phyloP scores from a whole-genome alignment of 495 filamentous ascomycete genomes.

The Apodospora peruviana region DNA sequence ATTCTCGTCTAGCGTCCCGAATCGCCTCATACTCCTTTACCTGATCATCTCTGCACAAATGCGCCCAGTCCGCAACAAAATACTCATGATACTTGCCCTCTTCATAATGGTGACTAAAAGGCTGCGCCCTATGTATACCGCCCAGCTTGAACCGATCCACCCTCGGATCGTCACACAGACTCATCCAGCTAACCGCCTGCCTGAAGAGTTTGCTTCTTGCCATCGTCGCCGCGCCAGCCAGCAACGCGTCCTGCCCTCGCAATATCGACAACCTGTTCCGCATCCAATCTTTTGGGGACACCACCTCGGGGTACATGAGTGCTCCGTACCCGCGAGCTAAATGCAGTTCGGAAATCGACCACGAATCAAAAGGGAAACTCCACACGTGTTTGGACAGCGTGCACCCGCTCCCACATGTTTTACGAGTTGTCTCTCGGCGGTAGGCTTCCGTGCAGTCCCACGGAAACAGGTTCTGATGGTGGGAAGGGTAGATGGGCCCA shows the following conservation, averaged over 20 bases:
- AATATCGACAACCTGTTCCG: slow-evolving; percentile 30
- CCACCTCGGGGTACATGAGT: slow-evolving; percentile 20
- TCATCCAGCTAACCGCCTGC: slow-evolving; percentile 20
- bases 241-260: slow-evolving; percentile 22
- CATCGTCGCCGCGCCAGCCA: slow-evolving; percentile 30
- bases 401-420: slow-evolving; percentile 31
- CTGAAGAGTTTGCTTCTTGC: slow-evolving; percentile 18
- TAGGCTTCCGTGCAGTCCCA: slow-evolving; percentile 45
- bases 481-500: slow-evolving; percentile 25
- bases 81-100: slow-evolving; percentile 23
- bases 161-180: slow-evolving; percentile 9
- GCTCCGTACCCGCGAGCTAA: slow-evolving; percentile 23
- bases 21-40: slow-evolving; percentile 20
- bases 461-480: slow-evolving; percentile 35
- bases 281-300: slow-evolving; percentile 17
- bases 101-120: slow-evolving; percentile 34
- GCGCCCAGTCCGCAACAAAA: slow-evolving; percentile 30
- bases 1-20: too few relatives aligned
- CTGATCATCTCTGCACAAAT: slow-evolving; percentile 8
- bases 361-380: slow-evolving; percentile 43
- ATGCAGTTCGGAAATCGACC: slow-evolving; percentile 32
- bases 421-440: slow-evolving; percentile 23
- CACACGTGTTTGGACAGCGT: slow-evolving; percentile 38
- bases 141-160: slow-evolving; percentile 30
- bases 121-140: slow-evolving; percentile 40